Percentiles rank a stretch among this genome's conserved stretches.
These are phyloP conservation scores for Claviceps sp. DNA, from an alignment of 2,329 filamentous ascomycete genomes.

Conservation along the genomic window DNA sequence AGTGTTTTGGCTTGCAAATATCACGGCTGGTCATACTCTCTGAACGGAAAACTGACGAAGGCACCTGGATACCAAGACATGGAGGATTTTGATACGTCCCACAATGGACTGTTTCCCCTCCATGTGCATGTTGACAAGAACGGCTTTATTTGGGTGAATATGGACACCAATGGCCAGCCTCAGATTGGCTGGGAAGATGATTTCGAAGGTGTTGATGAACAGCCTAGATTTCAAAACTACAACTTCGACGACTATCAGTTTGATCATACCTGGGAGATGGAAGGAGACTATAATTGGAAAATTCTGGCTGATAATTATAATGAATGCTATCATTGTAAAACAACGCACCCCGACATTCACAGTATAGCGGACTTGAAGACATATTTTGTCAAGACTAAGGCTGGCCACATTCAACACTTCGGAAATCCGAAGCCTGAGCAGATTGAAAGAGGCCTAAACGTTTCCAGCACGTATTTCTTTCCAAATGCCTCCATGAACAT, in stretches of 20 bases:
- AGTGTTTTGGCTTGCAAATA: constrained; percentile 45
- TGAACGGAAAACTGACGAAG: constrained; percentile 43
- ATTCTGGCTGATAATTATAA: constrained; percentile 51
- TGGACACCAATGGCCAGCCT: constrained; percentile 32
- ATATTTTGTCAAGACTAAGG: constrained; percentile 37
- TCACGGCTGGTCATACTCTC: constrained; percentile 49
- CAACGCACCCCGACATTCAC: constrained; percentile 43
- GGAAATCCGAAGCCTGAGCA: constrained; percentile 34
- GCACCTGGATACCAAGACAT: constrained; percentile 45
- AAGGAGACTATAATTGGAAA: constrained; percentile 47
- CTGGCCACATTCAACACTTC: constrained; percentile 36
- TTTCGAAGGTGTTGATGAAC: constrained; percentile 32
- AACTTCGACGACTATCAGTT: constrained; percentile 41
- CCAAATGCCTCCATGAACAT: constrained; percentile 38
- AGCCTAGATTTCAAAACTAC: constrained; percentile 30
- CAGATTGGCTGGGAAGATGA: constrained; percentile 39
- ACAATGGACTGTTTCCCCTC: constrained; percentile 42
- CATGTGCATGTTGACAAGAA: constrained; percentile 38
- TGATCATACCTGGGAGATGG: constrained; percentile 44
- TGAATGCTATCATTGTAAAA: constrained; percentile 51
- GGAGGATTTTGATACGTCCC: constrained; percentile 39
- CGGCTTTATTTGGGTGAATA: constrained; percentile 46
- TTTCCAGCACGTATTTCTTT: constrained; percentile 35
- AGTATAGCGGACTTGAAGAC: constrained; percentile 42
- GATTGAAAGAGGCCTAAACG: constrained; percentile 29